A percentile compares a stretch with the other conserved stretches of the same genome.
Conservation (phyloP, 2,329 filamentous ascomycete genomes). For the Coniochaeta sp. region DNA sequence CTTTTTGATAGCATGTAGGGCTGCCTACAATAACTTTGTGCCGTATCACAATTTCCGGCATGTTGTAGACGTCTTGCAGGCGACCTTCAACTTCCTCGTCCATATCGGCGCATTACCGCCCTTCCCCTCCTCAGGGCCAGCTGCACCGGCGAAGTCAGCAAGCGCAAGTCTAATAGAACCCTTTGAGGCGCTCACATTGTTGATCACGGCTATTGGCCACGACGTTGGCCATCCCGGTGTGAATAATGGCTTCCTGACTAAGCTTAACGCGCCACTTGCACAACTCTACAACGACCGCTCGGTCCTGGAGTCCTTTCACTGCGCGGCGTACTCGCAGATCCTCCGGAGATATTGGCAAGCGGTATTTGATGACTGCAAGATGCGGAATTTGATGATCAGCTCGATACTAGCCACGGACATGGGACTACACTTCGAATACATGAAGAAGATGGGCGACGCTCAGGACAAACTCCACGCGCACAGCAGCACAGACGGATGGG, state of each 20-base stretch:
- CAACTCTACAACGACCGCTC: slow-evolving; percentile 97
- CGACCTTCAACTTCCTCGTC: slow-evolving; percentile 83
- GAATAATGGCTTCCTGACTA: slow-evolving; percentile 93
- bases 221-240: slow-evolving; percentile 97
- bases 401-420: slow-evolving; percentile 98
- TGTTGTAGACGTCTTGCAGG: slow-evolving; percentile 92
- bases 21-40: slow-evolving; percentile 94
- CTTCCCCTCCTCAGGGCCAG: slow-evolving; percentile 40
- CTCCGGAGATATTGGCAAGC: slow-evolving; percentile 85
- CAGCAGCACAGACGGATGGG: slow-evolving; percentile 65
- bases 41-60: slow-evolving; percentile 98
- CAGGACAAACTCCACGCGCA: slow-evolving; percentile 70
- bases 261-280: slow-evolving; percentile 83
- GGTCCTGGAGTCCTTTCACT: slow-evolving; percentile 94
- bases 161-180: slow-evolving; percentile 72
- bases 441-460: slow-evolving; percentile 75
- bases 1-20: slow-evolving; percentile 81
- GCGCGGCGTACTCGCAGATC: slow-evolving; percentile 93
- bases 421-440: slow-evolving; percentile 95
- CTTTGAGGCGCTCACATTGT: slow-evolving; percentile 79
- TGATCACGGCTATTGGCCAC: slow-evolving; percentile 95
- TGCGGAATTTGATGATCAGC: slow-evolving; percentile 90
- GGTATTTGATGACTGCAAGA: slow-evolving; percentile 68
- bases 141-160: slow-evolving; percentile 42
- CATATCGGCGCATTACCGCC: slow-evolving; percentile 67